Evolutionary conservation across 768 basidiomycete species (phyloP).

Genomic region (Mycena crocata): DNA sequence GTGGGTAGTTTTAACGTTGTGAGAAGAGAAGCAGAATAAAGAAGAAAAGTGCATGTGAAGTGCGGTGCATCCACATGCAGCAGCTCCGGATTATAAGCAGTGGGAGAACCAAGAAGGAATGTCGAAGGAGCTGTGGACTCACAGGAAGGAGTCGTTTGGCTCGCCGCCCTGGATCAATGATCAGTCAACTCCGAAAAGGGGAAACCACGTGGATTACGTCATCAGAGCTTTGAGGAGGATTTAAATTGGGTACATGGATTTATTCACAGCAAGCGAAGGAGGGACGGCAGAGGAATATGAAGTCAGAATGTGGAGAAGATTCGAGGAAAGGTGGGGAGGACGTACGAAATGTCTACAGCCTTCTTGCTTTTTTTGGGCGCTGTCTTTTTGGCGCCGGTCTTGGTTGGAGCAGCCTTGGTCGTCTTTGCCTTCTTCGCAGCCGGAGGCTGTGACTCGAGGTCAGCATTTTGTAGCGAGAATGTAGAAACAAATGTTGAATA

Average conservation of each 20-base stretch:
- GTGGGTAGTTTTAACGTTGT: conserved; percentile 58
- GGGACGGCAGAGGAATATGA: background rate
- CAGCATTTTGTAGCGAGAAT: background rate
- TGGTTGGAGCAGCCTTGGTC: conserved; percentile 34
- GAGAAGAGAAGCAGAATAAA: conserved; percentile 74
- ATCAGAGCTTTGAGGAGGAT: conserved; percentile 35
- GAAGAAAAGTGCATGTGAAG: conserved; percentile 74
- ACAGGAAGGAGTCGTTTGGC: conserved; percentile 31
- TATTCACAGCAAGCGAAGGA: background rate
- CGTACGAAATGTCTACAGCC: conserved; percentile 27
- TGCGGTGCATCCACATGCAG: conserved; percentile 50
- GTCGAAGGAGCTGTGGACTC: conserved; percentile 34
- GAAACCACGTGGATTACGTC: conserved; percentile 39
- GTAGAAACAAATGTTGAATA: conserved; percentile 7
- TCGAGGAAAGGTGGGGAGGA: background rate
- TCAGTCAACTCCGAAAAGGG: conserved; percentile 5
- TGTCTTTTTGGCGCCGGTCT: conserved; percentile 34
- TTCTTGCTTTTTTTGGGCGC: conserved; percentile 33
- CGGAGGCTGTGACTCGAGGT: conserved; percentile 36
- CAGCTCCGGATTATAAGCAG: conserved; percentile 23
- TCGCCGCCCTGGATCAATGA: conserved; percentile 25
- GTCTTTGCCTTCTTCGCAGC: conserved; percentile 57
- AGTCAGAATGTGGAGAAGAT: background rate
- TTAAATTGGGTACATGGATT: background rate
- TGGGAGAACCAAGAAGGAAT: conserved; percentile 11